These are phyloP conservation scores for Apiospora aurea DNA, from an alignment of 2,329 filamentous ascomycete genomes.

Conservation along the genomic window DNA sequence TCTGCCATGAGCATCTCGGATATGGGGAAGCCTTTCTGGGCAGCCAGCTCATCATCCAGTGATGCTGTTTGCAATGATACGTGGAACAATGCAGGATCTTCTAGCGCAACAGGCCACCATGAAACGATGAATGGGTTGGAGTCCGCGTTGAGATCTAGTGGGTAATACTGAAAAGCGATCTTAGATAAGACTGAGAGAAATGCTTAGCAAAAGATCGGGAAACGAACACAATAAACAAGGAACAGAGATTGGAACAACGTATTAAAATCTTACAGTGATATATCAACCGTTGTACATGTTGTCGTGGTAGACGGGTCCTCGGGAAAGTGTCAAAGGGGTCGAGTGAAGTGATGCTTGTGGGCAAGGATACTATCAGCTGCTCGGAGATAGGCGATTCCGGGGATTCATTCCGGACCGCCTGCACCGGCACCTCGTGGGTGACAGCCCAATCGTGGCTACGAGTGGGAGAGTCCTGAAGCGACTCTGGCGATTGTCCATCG, in stretches of 20 bases:
- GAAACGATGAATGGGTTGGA: conserved; percentile 66
- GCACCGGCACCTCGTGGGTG: neutral
- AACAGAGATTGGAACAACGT: neutral
- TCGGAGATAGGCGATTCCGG: conserved; percentile 24
- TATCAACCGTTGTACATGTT: conserved; percentile 62
- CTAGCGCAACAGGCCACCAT: conserved; percentile 66
- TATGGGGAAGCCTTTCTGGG: conserved; percentile 58
- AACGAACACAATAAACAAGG: neutral
- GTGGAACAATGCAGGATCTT: conserved; percentile 63
- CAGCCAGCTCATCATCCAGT: conserved; percentile 59
- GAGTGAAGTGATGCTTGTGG: conserved; percentile 37
- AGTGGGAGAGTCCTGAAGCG: neutral
- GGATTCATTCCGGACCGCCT: conserved; percentile 21
- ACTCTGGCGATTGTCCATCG: neutral
- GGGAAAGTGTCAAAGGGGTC: conserved; percentile 67
- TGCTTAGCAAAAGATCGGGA: neutral
- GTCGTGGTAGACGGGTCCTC: conserved; percentile 56
- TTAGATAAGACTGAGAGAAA: conserved; percentile 56
- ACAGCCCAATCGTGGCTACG: neutral
- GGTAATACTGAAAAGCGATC: conserved; percentile 68
- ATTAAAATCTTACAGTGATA: conserved; percentile 54
- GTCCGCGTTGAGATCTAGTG: conserved; percentile 56
- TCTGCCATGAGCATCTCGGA: conserved; percentile 65
- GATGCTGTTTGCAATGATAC: conserved; percentile 66
- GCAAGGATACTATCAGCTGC: conserved; percentile 24